Evolutionary conservation across 2,329 filamentous ascomycete species (phyloP).

Genomic region (Torrubiellomyces zombiae): DNA sequence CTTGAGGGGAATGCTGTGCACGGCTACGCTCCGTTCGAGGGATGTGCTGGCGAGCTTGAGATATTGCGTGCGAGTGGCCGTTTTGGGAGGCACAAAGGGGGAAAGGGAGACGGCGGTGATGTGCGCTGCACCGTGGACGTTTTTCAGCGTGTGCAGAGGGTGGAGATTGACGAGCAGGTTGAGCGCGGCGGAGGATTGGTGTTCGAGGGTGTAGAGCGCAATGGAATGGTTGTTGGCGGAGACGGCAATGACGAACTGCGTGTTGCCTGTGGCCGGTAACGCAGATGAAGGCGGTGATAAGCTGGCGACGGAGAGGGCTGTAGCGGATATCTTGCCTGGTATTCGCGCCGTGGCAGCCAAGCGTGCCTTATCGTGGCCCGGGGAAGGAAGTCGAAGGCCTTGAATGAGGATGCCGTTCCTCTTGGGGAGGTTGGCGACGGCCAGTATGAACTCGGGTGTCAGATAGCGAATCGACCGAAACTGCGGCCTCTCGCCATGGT

Average conservation of each 20-base stretch:
- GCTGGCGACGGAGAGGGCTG: constrained; percentile 60
- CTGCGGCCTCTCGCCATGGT: constrained; percentile 27
- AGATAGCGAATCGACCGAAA: constrained; percentile 45
- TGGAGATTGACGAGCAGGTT: constrained; percentile 35
- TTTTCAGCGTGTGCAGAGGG: constrained; percentile 33
- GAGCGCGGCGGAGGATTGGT: constrained; percentile 29
- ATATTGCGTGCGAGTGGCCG: constrained; percentile 17
- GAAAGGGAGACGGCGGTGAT: constrained; percentile 46
- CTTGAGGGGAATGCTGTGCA: constrained; percentile 61
- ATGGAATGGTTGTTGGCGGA: constrained; percentile 68
- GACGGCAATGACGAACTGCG: constrained; percentile 67
- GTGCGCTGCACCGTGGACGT: constrained; percentile 34
- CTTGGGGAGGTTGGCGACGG: constrained; percentile 41
- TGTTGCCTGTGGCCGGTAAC: constrained; percentile 37
- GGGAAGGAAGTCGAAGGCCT: constrained; percentile 34
- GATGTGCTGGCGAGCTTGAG: constrained; percentile 70
- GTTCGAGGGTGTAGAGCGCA: constrained; percentile 61
- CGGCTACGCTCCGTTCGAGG: constrained; percentile 61
- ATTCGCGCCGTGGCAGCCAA: constrained; percentile 39
- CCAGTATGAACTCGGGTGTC: constrained; percentile 38
- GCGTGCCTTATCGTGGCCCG: constrained; percentile 22
- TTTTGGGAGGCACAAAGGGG: constrained; percentile 36
- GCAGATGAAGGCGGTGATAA: constrained; percentile 40
- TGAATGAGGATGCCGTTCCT: constrained; percentile 39
- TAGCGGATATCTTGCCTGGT: constrained; percentile 52